Base-by-base conservation (phyloP, 441 rosid species). In the Eruca vesicaria region DNA sequence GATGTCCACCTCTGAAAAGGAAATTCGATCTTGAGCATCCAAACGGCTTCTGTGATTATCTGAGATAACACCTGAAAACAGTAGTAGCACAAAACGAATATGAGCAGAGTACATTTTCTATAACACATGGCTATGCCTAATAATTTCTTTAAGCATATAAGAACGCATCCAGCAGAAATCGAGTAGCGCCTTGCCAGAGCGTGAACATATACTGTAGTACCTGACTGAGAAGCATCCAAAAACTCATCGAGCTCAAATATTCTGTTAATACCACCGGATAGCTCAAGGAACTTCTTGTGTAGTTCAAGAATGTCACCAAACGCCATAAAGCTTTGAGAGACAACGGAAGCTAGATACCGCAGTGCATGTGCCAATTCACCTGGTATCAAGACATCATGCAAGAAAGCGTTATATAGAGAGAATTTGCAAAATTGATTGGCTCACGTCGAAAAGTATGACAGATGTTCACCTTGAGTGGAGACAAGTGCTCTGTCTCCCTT, bases 311-410 rank as follows among this genome's bases (percentile, higher is more conserved):
- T 97, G 77, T 92, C 99, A 28, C 98, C 99, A 73, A 97, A 97
- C 23, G 99, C 99, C 79, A 94, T 87, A 79, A 97, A 97, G 93
- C 99, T 97, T 80, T 94, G 98, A 78, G 99, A 97, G 45, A 94
- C 98, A 62, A 97, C 97, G 78, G 99, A 97, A 74, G 99, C 99
- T 75, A 97, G 84, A 88, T 87, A 92, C 67, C 99, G 90, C 89
- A 94, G 77, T 11, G 99, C 98, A 86, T 94, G 98, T 23, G 98
- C 99, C 84, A 97, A 83, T 80, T 92, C 98, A 74, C 99, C 99
- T 96, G 86, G 75, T 80, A 84, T 68, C 57, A 68, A 62, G 14
- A 33, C 65, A 45, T 43, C 62, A 52, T 65, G 66, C 77, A 68
- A 65, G 36, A 67, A 68, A 29, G 64, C 58, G 29, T 68, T 68